Base-by-base conservation (phyloP, 148 eudicot genomes). In the Polygonum maritimum region DNA sequence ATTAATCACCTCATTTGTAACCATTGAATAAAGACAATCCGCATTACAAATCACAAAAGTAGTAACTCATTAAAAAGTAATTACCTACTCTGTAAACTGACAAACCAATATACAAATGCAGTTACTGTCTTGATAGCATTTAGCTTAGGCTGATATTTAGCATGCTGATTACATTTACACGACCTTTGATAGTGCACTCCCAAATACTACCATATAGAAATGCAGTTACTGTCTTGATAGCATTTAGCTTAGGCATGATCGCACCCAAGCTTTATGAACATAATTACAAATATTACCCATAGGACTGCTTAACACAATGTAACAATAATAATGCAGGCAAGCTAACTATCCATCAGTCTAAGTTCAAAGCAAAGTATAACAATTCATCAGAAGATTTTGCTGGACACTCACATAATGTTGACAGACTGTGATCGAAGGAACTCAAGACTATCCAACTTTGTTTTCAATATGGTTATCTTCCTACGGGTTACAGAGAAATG, bases 401-500 rank as follows among this genome's bases (percentile, higher is more conserved):
- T 48, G 18, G 55, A 81, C 31, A 63, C 86, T 83, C 80, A 86
- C 88, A 86, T 19, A 13, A 63, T 70, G 63, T 65, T 78, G 3
- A 83, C 83, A 63, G 81, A 81, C 77, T 77, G 79, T 38, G 79
- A 78, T 62, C 81, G 54, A 58, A 79, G 77, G 55, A 81, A 83
- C 77, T 82, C 86, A 60, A 86, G 76, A 45, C 69, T 84, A 18
- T 86, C 88, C 8, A 86, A 81, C 67, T 82, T 86, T 33, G 84
- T 84, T 40, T 78, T 82, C 69, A 82, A 58, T 67, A 86, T 86
- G 54, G 82, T 80, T 71, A 86, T 76, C 80, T 84, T 86, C 69
- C 88, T 76, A 44, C 88, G 84, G 65, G 80, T 82, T 41, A 79
- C 83, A 54, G 88, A 86, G 75, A 84, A 86, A 76, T 86, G 88